Evolutionary conservation across 2,329 filamentous ascomycete species (phyloP), one percentile per base, ranked within the genome.

Genomic region (Epichloe elymi): DNA sequence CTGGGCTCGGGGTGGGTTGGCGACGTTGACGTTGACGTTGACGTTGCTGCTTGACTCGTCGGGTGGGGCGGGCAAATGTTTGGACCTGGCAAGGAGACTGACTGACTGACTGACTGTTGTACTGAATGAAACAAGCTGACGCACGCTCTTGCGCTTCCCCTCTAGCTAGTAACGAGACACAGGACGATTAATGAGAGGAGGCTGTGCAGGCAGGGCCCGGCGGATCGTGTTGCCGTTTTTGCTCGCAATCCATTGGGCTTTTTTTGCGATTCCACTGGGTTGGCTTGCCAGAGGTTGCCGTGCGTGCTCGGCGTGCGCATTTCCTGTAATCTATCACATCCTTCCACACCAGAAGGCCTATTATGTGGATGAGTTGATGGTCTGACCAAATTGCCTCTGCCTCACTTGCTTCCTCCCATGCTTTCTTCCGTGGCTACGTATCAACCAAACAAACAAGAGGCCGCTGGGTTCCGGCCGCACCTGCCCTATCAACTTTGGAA

Each of bases 1-100:
- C 54, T 56, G 50, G 50, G 48, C 50, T 57, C 48, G 47, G 50
- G 46, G 45, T 43, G 50, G 46, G 45, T 43, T 51, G 52, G 51
- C 51, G 49, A 52, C 51, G 51, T 53, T 41, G 57, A 51, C 49
- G 51, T 53, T 35, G 57, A 51, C 49, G 48, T 55, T 55, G 40
- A 7, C 33, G 8, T 19, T 37, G 35, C 33, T 50, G 45, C 17
- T 53, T 19, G 46, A 42, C 46, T 43, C 50, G 52, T 45, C 33
- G 53, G 53, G 51, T 49, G 46, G 49, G 40, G 52, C 51, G 15
- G 47, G 23, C 19, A 15, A 50, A 46, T 19, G 7, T 20, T 33
- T 15, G 42, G 23, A 45, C 42, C 42, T 30, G 20, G 35, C 11
- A 17, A 42, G 20, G 20, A 19, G 11, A 41, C 39, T 19, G 20